Base-by-base conservation (phyloP, 2,329 filamentous ascomycete genomes). In the Fusarium devonianum region DNA sequence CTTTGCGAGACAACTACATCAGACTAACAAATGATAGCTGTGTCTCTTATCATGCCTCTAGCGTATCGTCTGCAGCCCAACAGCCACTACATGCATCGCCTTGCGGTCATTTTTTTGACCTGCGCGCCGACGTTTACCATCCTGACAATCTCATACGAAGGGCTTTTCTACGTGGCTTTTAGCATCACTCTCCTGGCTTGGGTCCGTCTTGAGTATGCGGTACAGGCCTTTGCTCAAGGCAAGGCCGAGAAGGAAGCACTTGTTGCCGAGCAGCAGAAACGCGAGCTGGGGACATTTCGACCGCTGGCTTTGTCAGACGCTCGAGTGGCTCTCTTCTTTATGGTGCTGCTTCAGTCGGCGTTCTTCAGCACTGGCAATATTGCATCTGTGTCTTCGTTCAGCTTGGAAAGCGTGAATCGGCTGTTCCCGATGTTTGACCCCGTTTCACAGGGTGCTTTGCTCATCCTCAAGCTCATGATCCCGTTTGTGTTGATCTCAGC, bases 331-430 rank as follows among this genome's bases (percentile, higher is more conserved):
- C 82, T 99, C 6, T 97, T 97, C 78, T 97, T 97, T 79, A 88
- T 99, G 71, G 92, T 91, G 61, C 83, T 99, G 28, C 81, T 99
- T 5, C 94, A 99, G 72, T 93, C 92, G 3, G 94, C 89, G 40
- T 99, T 99, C 73, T 99, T 97, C 81, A 90, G 87, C 74, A 97
- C 93, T 0, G 94, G 94, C 57, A 99, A 99, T 74, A 85, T 99
- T 49, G 94, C 94, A 1, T 97, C 93, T 0, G 75, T 99, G 45
- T 96, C 92, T 12, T 90, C 91, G 1, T 99, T 99, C 76, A 95
- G 89, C 54, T 78, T 99, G 29, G 94, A 97, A 49, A 92, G 89
- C 64, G 94, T 99, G 6, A 83, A 80, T 69, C 87, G 94, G 2
- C 83, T 99, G 6, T 81, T 97, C 38, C 94, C 94, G 4, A 78